Evolutionary conservation across 495 filamentous ascomycete genomes (phyloP).

Genomic region (Hapsidospora chrysogenum): DNA sequence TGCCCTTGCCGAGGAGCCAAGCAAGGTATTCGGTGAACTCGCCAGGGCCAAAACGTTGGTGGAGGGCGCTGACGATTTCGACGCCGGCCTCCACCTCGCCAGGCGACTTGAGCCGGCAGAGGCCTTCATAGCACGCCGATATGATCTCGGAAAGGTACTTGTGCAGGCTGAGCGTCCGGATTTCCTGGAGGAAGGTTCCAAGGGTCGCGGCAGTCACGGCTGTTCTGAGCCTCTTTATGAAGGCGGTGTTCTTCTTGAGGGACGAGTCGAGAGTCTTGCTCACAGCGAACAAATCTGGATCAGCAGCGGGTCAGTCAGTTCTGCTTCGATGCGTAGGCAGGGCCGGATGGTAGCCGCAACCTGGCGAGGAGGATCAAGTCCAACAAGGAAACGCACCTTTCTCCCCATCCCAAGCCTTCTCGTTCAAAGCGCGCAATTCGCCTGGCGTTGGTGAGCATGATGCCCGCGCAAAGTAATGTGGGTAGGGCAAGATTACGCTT

Average conservation of each 20-base stretch:
- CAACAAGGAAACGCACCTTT: slow-evolving; percentile 38
- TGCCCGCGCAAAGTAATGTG: background rate
- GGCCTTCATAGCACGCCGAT: slow-evolving; percentile 91
- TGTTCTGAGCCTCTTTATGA: slow-evolving; percentile 91
- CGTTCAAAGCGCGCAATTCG: slow-evolving; percentile 78
- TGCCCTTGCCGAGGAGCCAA: slow-evolving; percentile 81
- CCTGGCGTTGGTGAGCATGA: slow-evolving; percentile 30
- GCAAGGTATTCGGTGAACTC: slow-evolving; percentile 87
- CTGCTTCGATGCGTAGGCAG: slow-evolving; percentile 2
- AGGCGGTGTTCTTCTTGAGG: slow-evolving; percentile 97
- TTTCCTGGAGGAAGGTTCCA: slow-evolving; percentile 75
- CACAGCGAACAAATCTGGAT: slow-evolving; percentile 65
- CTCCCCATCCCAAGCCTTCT: slow-evolving; percentile 74
- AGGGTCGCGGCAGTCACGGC: slow-evolving; percentile 65
- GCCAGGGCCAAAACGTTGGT: slow-evolving; percentile 82
- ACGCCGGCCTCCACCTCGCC: slow-evolving; percentile 83
- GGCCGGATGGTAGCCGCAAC: background rate
- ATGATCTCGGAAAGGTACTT: slow-evolving; percentile 97
- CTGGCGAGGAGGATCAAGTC: background rate
- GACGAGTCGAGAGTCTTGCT: slow-evolving; percentile 79
- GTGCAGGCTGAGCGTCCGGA: slow-evolving; percentile 80
- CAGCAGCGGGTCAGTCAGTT: slow-evolving; percentile 6
- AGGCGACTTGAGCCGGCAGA: slow-evolving; percentile 78
- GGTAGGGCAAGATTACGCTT: slow-evolving; percentile 43
- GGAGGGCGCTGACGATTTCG: slow-evolving; percentile 83